phyloP scores from a whole-genome alignment of 2,329 filamentous ascomycete species.

The Cordyceps farinosa region DNA sequence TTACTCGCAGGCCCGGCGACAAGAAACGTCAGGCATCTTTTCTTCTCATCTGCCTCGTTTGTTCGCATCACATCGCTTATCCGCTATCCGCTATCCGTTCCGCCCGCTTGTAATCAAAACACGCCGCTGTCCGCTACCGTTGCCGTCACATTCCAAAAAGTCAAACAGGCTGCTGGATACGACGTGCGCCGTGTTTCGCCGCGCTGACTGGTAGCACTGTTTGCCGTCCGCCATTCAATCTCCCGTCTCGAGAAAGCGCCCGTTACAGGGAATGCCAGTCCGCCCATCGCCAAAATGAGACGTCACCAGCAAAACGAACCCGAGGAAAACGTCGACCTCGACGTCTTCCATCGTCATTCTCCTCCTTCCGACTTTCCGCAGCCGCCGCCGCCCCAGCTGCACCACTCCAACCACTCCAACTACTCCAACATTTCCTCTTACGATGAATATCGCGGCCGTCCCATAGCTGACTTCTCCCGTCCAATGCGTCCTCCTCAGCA shows the following conservation, averaged over 20 bases:
- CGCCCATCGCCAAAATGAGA: constrained; percentile 15
- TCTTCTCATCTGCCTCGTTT: background rate
- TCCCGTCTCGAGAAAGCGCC: constrained; percentile 13
- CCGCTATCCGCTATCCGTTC: background rate
- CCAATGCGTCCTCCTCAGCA: constrained; percentile 20
- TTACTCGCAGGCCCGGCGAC: constrained; percentile 2
- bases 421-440: constrained; percentile 27
- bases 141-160: background rate
- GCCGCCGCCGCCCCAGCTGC: constrained; percentile 24
- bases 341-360: constrained; percentile 18
- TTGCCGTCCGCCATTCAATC: background rate
- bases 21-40: background rate
- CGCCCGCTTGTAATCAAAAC: background rate
- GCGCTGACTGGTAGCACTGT: constrained; percentile 1
- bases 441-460: constrained; percentile 28
- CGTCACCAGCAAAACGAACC: constrained; percentile 15
- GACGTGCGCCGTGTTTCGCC: constrained; percentile 5
- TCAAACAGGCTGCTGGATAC: background rate
- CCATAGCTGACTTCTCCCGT: constrained; percentile 27
- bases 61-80: background rate
- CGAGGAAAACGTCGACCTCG: constrained; percentile 19
- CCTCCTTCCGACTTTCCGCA: constrained; percentile 9
- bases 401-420: constrained; percentile 25
- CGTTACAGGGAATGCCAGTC: constrained; percentile 14
- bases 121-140: background rate